phyloP scores from a whole-genome alignment of 139 green algal genomes.

The Chlorella sp. region DNA sequence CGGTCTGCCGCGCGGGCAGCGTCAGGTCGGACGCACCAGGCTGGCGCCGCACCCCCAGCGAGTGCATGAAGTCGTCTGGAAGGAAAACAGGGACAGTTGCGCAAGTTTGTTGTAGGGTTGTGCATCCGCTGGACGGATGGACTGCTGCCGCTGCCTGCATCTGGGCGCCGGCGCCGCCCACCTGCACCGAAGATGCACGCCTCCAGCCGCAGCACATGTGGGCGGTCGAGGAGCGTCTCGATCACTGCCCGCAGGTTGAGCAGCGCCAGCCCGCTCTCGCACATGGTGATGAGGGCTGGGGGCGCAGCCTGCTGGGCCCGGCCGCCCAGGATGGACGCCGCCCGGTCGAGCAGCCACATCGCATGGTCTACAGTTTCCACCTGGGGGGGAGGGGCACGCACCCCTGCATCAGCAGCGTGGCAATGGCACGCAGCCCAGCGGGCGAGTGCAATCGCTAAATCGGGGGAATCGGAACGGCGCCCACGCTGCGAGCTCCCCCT shows the following conservation, averaged over 20 bases:
- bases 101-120: too few species aligned
- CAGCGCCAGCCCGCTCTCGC: constrained; percentile 41
- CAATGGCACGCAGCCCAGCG: too few species aligned
- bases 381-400: neutral
- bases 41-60: constrained; percentile 28
- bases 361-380: constrained; percentile 22
- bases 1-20: constrained; percentile 21
- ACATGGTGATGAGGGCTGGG: constrained; percentile 41
- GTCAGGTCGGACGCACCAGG: constrained; percentile 19
- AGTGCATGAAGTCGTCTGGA: constrained; percentile 37
- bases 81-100: too few species aligned
- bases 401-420: too few species aligned
- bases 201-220: constrained; percentile 26
- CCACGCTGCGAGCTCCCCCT: neutral
- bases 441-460: neutral
- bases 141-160: too few species aligned
- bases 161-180: too few species aligned
- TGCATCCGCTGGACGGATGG: too few species aligned
- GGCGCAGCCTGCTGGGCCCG: neutral
- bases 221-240: neutral
- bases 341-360: constrained; percentile 19
- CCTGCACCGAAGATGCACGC: constrained; percentile 36
- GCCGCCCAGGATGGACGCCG: neutral
- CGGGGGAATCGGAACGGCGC: neutral
- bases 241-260: constrained; percentile 36